Evolutionary conservation across 495 filamentous ascomycete species (phyloP).

Genomic region (Cenococcum geophilum): DNA sequence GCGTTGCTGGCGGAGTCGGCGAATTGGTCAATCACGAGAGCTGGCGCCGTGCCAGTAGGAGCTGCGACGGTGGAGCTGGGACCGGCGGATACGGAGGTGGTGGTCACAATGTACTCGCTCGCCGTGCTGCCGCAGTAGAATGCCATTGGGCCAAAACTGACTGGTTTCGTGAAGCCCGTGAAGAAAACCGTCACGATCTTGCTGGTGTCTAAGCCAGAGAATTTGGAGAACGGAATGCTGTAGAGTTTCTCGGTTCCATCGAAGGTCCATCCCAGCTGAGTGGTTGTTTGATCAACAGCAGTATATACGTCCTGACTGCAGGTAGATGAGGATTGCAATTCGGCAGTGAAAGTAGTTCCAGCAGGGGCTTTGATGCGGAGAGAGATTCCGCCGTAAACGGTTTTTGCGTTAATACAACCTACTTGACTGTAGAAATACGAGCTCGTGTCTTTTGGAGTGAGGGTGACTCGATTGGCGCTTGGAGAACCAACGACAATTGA

Average conservation of each 20-base stretch:
- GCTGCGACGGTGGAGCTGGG: slow-evolving; percentile 46
- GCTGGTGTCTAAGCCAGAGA: slow-evolving; percentile 45
- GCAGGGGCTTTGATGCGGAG: slow-evolving; percentile 51
- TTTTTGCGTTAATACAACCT: slow-evolving; percentile 49
- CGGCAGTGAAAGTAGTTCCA: slow-evolving; percentile 50
- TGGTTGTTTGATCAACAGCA: slow-evolving; percentile 39
- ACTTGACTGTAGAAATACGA: slow-evolving; percentile 58
- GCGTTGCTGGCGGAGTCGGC: slow-evolving; percentile 50
- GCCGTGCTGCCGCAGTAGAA: slow-evolving; percentile 54
- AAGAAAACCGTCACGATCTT: slow-evolving; percentile 51
- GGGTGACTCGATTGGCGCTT: slow-evolving; percentile 47
- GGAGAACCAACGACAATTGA: slow-evolving; percentile 45
- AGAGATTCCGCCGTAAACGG: slow-evolving; percentile 54
- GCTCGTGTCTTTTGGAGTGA: slow-evolving; percentile 44
- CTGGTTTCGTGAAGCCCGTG: slow-evolving; percentile 40
- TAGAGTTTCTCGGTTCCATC: slow-evolving; percentile 57
- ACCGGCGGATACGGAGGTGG: slow-evolving; percentile 36
- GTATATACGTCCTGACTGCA: slow-evolving; percentile 37
- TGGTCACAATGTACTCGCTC: slow-evolving; percentile 46
- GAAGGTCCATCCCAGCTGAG: slow-evolving; percentile 54
- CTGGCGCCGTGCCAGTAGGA: slow-evolving; percentile 44
- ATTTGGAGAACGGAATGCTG: slow-evolving; percentile 51
- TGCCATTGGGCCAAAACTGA: slow-evolving; percentile 53
- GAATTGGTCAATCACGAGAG: slow-evolving; percentile 65
- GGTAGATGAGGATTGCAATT: slow-evolving; percentile 45